phyloP scores from a whole-genome alignment of 768 basidiomycete genomes.

The Collybia sordida region DNA sequence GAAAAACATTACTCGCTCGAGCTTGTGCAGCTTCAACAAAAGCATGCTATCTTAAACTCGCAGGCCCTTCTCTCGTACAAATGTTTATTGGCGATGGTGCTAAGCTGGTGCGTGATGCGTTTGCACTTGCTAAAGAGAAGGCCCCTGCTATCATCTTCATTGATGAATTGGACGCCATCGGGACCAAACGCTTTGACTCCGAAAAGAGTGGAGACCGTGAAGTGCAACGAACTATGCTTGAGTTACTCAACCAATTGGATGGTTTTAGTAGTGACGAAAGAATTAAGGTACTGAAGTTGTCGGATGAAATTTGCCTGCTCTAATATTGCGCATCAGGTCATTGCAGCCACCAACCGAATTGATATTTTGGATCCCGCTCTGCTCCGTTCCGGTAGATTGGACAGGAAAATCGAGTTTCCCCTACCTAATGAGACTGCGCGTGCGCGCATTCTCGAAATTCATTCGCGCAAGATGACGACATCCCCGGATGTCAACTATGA shows the following conservation, averaged over 20 bases:
- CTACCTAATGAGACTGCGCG: slow-evolving; percentile 96
- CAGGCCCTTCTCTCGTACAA: slow-evolving; percentile 96
- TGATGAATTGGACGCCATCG: slow-evolving; percentile 98
- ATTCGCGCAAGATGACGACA: slow-evolving; percentile 94
- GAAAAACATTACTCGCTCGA: slow-evolving; percentile 95
- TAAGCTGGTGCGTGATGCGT: slow-evolving; percentile 97
- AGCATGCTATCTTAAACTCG: slow-evolving; percentile 97
- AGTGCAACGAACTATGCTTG: slow-evolving; percentile 99
- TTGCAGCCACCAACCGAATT: slow-evolving; percentile 98
- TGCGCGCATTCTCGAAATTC: slow-evolving; percentile 94
- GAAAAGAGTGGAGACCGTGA: slow-evolving; percentile 99
- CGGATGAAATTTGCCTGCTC: slow-evolving; percentile 7
- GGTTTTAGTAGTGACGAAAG: slow-evolving; percentile 96
- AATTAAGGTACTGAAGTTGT: slow-evolving; percentile 72
- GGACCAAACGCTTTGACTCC: slow-evolving; percentile 97
- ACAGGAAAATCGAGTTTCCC: slow-evolving; percentile 98
- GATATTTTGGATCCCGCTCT: slow-evolving; percentile 98
- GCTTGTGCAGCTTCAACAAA: slow-evolving; percentile 98
- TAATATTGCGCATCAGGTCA: slow-evolving; percentile 59
- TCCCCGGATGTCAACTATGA: slow-evolving; percentile 92
- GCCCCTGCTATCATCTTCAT: slow-evolving; percentile 99
- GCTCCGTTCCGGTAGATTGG: slow-evolving; percentile 96
- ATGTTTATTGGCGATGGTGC: slow-evolving; percentile 99
- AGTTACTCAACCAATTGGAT: slow-evolving; percentile 96
- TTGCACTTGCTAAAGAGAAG: slow-evolving; percentile 97